phyloP scores from a whole-genome alignment of 176 grass and related monocot genomes.

The Paspalum notatum region DNA sequence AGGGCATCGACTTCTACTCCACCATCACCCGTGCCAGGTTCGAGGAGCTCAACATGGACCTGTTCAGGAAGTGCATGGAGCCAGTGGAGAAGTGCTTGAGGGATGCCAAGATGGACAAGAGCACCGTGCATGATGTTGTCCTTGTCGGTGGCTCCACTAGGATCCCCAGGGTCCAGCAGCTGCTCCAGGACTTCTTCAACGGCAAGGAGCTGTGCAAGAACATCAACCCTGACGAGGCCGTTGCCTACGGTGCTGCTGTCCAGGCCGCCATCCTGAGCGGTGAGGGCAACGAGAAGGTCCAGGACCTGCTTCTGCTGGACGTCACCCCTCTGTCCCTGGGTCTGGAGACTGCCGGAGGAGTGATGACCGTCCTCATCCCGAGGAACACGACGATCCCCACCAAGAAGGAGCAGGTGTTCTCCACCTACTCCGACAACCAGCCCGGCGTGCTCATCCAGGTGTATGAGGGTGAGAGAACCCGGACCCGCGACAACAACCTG shows the following conservation, averaged over 20 bases:
- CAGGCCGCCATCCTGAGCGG: constrained; percentile 64
- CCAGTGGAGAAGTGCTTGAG: constrained; percentile 66
- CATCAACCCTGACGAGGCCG: constrained; percentile 65
- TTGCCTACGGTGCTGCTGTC: constrained; percentile 56
- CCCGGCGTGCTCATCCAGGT: constrained; percentile 64
- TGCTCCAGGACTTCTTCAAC: constrained; percentile 64
- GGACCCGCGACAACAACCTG: constrained; percentile 73
- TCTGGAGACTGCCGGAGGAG: constrained; percentile 50
- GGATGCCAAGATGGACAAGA: constrained; percentile 73
- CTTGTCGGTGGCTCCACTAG: constrained; percentile 65
- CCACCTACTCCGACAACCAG: constrained; percentile 64
- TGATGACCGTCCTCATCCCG: constrained; percentile 64
- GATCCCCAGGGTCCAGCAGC: constrained; percentile 65
- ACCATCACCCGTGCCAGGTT: constrained; percentile 64
- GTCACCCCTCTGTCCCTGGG: constrained; percentile 62
- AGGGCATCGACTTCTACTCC: constrained; percentile 72
- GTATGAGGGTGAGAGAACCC: constrained; percentile 64
- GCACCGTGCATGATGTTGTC: constrained; percentile 51
- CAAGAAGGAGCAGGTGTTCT: constrained; percentile 73
- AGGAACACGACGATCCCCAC: constrained; percentile 72
- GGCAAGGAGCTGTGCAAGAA: constrained; percentile 71
- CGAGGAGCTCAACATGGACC: constrained; percentile 62
- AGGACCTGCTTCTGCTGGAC: constrained; percentile 61
- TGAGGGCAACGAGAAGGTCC: constrained; percentile 75
- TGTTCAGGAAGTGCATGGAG: constrained; percentile 71